phyloP scores from a whole-genome alignment of 2,329 filamentous ascomycete species.

The Sarocladiaceae sp. region DNA sequence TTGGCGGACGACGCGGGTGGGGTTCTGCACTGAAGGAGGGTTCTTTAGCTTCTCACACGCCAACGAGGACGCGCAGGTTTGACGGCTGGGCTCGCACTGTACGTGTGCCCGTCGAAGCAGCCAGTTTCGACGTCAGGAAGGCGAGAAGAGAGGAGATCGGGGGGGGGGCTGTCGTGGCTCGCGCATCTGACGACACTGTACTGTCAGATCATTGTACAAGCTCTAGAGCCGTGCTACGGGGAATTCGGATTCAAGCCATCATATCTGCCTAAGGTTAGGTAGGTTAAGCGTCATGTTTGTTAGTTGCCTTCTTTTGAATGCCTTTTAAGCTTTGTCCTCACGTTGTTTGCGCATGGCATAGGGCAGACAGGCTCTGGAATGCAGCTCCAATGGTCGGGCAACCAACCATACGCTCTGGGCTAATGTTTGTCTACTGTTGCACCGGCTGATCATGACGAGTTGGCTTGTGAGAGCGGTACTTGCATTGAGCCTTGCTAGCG shows the following conservation, averaged over 20 bases:
- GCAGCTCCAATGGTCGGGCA: background rate
- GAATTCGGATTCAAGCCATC: too few species aligned
- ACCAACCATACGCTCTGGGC: background rate
- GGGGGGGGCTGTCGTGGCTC: too few species aligned
- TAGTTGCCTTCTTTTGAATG: background rate
- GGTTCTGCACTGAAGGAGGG: background rate
- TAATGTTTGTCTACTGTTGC: too few species aligned
- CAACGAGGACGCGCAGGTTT: background rate
- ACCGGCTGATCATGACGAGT: too few species aligned
- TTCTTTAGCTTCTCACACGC: constrained; percentile 8
- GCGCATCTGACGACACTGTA: too few species aligned
- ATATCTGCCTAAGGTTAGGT: too few species aligned
- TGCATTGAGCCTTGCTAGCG: too few species aligned
- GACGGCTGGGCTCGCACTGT: background rate
- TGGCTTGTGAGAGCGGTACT: too few species aligned
- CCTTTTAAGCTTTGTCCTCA: background rate
- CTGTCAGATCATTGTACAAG: background rate
- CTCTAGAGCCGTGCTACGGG: background rate
- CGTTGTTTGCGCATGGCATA: constrained; percentile 6
- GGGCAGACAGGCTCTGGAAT: background rate
- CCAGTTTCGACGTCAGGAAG: too few species aligned
- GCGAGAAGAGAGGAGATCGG: background rate
- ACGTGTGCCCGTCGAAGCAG: background rate
- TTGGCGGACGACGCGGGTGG: background rate
- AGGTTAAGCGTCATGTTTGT: background rate